Base-by-base conservation (phyloP, 306 rosid genomes). In the Castanopsis chinensis region DNA sequence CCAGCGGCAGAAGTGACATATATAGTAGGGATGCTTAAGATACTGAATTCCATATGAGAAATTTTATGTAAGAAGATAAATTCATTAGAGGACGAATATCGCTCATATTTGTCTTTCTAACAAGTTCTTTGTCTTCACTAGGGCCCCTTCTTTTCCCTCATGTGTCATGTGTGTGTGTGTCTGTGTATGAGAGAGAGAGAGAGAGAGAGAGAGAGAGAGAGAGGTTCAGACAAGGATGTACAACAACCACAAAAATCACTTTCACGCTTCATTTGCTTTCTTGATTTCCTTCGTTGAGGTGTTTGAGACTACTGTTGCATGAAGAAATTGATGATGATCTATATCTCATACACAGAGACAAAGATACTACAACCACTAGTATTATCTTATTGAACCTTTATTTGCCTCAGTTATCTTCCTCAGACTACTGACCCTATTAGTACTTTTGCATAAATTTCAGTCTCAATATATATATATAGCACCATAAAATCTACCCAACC, bases 1-100 rank as follows among this genome's bases (percentile, higher is more conserved):
- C 12, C 14, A 60, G 23, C 25, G 17, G 7, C 30, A 3, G 33
- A 60, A 60, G 33, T 60, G 53, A 49, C 53, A 49, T 12, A 12
- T 23, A 60, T 60, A 60, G 27, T 27, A 6, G 17, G 21, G 9
- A 67, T 33, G n/a, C 4, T 19, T 35, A 37, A n/a, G n/a, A 8
- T 1, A 35, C 6, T 49, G 53, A 49, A 49, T 49, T 49, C 17
- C 53, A 49, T 49, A 30, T n/a, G 69, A 43, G 53, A 80, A 69
- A 32, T 85, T 85, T 81, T 88, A 80, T 78, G 78, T 85, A 76
- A 80, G 80, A 74, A 81, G 57, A 82, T 72, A 54, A 71, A 56
- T 53, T 10, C 60, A 20, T 58, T 41, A 2, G 45, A 80, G 83
- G n/a, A 17, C 18, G 53, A 59, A 75, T 53, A 83, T 75, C 73